A percentile compares a stretch with the other conserved stretches of the same genome.
These are phyloP conservation scores for Diaporthe eres DNA, from an alignment of 2,329 filamentous ascomycete species.

Conservation along the genomic window DNA sequence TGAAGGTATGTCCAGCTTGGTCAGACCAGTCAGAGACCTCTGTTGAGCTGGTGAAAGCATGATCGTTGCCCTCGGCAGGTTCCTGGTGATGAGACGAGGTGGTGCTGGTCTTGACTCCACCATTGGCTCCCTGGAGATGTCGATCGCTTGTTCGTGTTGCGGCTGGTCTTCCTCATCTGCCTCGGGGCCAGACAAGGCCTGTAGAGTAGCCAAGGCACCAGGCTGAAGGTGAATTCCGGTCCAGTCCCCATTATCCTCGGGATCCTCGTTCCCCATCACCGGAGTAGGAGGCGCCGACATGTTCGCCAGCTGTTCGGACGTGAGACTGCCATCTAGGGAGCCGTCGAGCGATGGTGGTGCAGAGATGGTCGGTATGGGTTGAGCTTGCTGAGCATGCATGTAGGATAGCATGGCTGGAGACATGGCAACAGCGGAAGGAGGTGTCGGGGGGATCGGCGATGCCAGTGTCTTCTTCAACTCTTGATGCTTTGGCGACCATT, in stretches of 20 bases:
- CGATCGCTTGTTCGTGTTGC: conserved; percentile 68
- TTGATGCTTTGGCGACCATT: conserved; percentile 34
- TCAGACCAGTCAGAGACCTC: conserved; percentile 78
- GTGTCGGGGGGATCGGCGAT: conserved; percentile 74
- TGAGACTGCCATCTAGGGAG: conserved; percentile 89
- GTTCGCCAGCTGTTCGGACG: conserved; percentile 87
- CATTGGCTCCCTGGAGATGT: conserved; percentile 60
- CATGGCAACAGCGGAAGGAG: conserved; percentile 78
- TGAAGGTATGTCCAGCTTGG: conserved; percentile 88
- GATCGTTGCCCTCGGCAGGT: conserved; percentile 50
- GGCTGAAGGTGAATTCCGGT: conserved; percentile 81
- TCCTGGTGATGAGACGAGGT: conserved; percentile 63
- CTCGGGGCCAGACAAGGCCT: conserved; percentile 75
- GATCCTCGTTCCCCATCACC: conserved; percentile 71
- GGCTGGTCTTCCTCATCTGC: conserved; percentile 71
- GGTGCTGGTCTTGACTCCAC: conserved; percentile 68
- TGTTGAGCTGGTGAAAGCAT: conserved; percentile 64
- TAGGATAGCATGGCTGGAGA: conserved; percentile 82
- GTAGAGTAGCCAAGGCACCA: conserved; percentile 84
- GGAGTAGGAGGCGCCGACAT: conserved; percentile 90
- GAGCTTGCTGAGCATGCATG: conserved; percentile 73
- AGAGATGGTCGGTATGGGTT: conserved; percentile 80
- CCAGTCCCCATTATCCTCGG: conserved; percentile 75
- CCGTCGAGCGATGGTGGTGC: conserved; percentile 92
- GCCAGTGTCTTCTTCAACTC: conserved; percentile 63